These are phyloP conservation scores for Pleurostoma richardsiae DNA, from an alignment of 2,329 filamentous ascomycete species.

Conservation along the genomic window DNA sequence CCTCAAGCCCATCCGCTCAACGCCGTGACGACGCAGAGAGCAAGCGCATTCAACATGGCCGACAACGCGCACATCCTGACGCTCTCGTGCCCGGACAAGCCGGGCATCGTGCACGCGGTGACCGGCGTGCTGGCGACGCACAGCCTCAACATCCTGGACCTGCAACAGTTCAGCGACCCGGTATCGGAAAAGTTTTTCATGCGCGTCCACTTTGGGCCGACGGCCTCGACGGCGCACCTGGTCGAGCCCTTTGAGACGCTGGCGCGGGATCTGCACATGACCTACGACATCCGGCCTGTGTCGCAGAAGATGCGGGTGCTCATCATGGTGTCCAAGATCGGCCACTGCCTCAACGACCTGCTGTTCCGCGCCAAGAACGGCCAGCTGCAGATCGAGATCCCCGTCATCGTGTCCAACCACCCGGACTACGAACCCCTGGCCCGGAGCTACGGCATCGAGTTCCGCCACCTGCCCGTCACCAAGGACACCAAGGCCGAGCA, in stretches of 20 bases:
- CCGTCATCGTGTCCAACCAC: constrained; percentile 79
- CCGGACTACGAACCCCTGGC: constrained; percentile 66
- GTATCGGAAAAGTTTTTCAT: constrained; percentile 77
- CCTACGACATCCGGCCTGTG: constrained; percentile 65
- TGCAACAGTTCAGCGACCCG: constrained; percentile 79
- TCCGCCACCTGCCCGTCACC: constrained; percentile 75
- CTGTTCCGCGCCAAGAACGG: constrained; percentile 73
- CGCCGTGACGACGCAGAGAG: no score
- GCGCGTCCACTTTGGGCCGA: constrained; percentile 75
- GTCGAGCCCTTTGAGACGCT: constrained; percentile 53
- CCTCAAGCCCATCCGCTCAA: no score
- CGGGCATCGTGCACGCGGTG: constrained; percentile 80
- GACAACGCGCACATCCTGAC: constrained; percentile 65
- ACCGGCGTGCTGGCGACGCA: constrained; percentile 71
- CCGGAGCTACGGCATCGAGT: constrained; percentile 69
- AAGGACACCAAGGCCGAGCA: constrained; percentile 73
- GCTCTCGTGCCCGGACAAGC: constrained; percentile 77
- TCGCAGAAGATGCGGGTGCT: constrained; percentile 68
- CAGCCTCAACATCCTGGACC: constrained; percentile 75
- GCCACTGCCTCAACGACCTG: constrained; percentile 79
- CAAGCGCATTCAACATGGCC: constrained; percentile 24
- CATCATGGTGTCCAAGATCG: constrained; percentile 88
- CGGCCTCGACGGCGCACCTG: constrained; percentile 47
- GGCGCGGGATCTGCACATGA: constrained; percentile 60
- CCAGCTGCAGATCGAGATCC: constrained; percentile 70